A percentile compares a stretch with the other conserved stretches of the same genome.
phyloP scores from a whole-genome alignment of 2,329 filamentous ascomycete genomes.

The Fusarium acutatum region DNA sequence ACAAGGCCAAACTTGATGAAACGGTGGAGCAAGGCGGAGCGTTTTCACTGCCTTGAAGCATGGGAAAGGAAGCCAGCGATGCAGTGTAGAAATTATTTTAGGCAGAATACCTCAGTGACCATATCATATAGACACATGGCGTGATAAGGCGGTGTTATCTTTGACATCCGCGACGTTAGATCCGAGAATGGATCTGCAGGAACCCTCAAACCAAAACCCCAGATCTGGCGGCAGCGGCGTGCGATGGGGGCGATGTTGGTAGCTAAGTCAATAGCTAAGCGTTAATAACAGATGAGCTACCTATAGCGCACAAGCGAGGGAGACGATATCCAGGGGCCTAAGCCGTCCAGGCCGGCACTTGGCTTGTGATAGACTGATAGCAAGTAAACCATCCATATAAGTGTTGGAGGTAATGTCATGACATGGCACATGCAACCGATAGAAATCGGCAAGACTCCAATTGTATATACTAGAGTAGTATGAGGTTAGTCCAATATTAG shows the following conservation, averaged over 20 bases:
- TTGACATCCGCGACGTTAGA: slow-evolving; percentile 18
- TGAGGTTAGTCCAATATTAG: not conserved
- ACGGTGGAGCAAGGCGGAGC: slow-evolving; percentile 9
- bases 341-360: slow-evolving; percentile 23
- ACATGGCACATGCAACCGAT: not conserved
- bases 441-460: not conserved
- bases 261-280: not conserved
- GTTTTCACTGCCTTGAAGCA: not conserved
- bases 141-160: slow-evolving; percentile 14
- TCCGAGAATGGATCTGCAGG: slow-evolving; percentile 38
- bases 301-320: slow-evolving; percentile 9
- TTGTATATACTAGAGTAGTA: not conserved
- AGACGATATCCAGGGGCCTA: slow-evolving; percentile 1
- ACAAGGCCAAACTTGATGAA: not conserved
- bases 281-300: slow-evolving; percentile 10
- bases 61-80: not conserved
- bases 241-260: slow-evolving; percentile 14
- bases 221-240: slow-evolving; percentile 36
- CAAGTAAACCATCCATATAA: not conserved
- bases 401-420: not conserved
- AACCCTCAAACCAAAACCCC: slow-evolving; percentile 36
- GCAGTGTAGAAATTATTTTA: not conserved
- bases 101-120: not conserved
- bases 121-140: not conserved
- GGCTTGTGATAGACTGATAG: slow-evolving; percentile 20